Percentiles rank a stretch among this genome's conserved stretches.
Conservation (phyloP, 768 basidiomycete genomes). For the Hypsizygus marmoreus region DNA sequence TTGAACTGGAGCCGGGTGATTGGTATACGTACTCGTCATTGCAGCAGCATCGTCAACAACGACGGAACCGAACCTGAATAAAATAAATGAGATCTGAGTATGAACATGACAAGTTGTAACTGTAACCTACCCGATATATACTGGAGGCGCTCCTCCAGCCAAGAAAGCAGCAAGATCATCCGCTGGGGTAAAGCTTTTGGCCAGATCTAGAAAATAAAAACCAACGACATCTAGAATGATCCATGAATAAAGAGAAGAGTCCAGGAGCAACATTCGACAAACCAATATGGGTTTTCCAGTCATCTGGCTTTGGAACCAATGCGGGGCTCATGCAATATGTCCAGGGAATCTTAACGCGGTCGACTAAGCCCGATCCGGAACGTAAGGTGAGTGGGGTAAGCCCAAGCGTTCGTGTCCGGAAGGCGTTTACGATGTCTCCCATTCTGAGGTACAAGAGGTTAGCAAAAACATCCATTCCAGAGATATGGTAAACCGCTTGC, state of each 20-base stretch:
- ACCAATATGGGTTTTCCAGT: slow-evolving; percentile 69
- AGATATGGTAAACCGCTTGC: slow-evolving; percentile 32
- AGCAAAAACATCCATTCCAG: background rate
- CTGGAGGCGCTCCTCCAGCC: slow-evolving; percentile 48
- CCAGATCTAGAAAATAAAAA: slow-evolving; percentile 63
- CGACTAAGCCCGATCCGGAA: slow-evolving; percentile 52
- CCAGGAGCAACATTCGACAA: slow-evolving; percentile 3
- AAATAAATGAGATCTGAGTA: background rate
- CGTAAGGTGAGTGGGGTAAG: slow-evolving; percentile 48
- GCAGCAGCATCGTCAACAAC: slow-evolving; percentile 55
- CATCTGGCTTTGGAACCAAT: slow-evolving; percentile 58
- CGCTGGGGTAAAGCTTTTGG: slow-evolving; percentile 47
- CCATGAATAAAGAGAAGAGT: background rate
- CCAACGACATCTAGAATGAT: slow-evolving; percentile 53
- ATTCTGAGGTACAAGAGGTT: slow-evolving; percentile 35
- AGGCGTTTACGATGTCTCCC: slow-evolving; percentile 60
- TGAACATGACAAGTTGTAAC: background rate
- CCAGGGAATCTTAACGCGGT: slow-evolving; percentile 58
- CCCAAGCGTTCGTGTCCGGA: slow-evolving; percentile 50
- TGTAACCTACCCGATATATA: slow-evolving; percentile 56
- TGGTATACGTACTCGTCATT: slow-evolving; percentile 44
- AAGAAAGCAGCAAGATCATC: slow-evolving; percentile 51
- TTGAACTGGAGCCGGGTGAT: background rate
- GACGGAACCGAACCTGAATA: slow-evolving; percentile 57
- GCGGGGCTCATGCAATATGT: slow-evolving; percentile 65